Evolutionary conservation across 2,329 filamentous ascomycete species (phyloP).

Genomic region (Metarhizium guizhouense): DNA sequence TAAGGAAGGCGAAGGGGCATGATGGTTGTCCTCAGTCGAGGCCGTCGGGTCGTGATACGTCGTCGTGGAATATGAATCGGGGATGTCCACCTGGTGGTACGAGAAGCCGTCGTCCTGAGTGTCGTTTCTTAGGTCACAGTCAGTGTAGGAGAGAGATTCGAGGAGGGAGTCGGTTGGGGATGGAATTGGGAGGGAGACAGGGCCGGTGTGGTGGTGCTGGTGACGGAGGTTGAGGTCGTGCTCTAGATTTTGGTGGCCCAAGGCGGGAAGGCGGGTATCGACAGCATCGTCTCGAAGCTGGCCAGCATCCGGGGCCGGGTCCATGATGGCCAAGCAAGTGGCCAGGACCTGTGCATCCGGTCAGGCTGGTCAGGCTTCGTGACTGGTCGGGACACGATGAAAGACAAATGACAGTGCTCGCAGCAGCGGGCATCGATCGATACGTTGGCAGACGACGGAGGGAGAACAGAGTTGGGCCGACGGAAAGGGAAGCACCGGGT

Average conservation of each 20-base stretch:
- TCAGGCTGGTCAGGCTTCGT: conserved; percentile 32
- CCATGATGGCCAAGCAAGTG: conserved; percentile 14
- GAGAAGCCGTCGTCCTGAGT: conserved; percentile 3
- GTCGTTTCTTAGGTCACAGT: conserved; percentile 1
- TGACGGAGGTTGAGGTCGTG: conserved; percentile 18
- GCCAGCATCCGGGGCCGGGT: conserved; percentile 22
- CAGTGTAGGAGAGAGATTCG: not conserved
- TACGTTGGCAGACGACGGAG: conserved; percentile 27
- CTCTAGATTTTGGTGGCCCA: conserved; percentile 15
- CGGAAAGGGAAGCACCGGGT: not conserved
- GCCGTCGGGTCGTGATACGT: conserved; percentile 9
- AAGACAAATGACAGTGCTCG: conserved; percentile 25
- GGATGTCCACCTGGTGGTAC: conserved; percentile 4
- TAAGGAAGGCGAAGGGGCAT: conserved; percentile 32
- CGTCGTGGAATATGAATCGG: conserved; percentile 1
- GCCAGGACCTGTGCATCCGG: conserved; percentile 36
- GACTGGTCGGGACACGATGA: conserved; percentile 30
- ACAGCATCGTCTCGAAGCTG: conserved; percentile 11
- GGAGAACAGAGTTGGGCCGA: not conserved
- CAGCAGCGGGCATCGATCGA: conserved; percentile 38
- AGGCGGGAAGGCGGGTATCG: conserved; percentile 8
- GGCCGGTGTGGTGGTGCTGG: conserved; percentile 14
- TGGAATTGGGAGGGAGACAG: conserved; percentile 1
- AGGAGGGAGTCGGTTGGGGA: not conserved
- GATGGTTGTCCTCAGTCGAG: conserved; percentile 16